Percentiles rank a stretch among this genome's conserved stretches.
phyloP scores from a whole-genome alignment of 108 stramenopile genomes.

The Cyclostephanos invisitatus region DNA sequence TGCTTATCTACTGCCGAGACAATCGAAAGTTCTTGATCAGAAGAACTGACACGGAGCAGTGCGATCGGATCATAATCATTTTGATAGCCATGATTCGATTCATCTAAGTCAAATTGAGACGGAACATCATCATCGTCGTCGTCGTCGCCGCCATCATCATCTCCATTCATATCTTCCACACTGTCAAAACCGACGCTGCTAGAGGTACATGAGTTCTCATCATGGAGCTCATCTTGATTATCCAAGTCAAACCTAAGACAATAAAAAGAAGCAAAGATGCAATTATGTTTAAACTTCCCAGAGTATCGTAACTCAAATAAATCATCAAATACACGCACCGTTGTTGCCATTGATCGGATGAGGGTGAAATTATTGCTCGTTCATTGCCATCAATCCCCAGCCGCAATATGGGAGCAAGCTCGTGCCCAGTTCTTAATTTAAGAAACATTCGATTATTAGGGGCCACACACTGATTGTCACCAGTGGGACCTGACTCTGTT shows the following conservation, averaged over 20 bases:
- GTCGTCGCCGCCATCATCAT: conserved; percentile 4
- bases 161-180: conserved; percentile 1
- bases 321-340: not conserved
- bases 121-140: conserved; percentile 14
- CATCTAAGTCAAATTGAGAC: conserved; percentile 23
- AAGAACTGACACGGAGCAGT: not conserved
- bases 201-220: conserved; percentile 24
- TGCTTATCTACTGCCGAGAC: conserved; percentile 21
- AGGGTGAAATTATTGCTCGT: not conserved
- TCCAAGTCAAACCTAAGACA: conserved; percentile 16
- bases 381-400: conserved; percentile 31
- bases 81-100: conserved; percentile 19
- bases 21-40: not conserved
- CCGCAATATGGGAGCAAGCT: conserved; percentile 64
- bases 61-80: not conserved
- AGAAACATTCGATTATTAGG: conserved; percentile 8
- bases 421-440: conserved; percentile 58
- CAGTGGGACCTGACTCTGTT: not conserved
- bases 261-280: not conserved
- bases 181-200: conserved; percentile 46
- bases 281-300: not conserved
- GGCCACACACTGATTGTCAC: not conserved
- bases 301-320: not conserved
- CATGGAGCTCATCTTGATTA: conserved; percentile 6
- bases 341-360: conserved; percentile 10